Conservation (phyloP, 371 early-diverging fungal species). For the Apophysomyces elegans region DNA sequence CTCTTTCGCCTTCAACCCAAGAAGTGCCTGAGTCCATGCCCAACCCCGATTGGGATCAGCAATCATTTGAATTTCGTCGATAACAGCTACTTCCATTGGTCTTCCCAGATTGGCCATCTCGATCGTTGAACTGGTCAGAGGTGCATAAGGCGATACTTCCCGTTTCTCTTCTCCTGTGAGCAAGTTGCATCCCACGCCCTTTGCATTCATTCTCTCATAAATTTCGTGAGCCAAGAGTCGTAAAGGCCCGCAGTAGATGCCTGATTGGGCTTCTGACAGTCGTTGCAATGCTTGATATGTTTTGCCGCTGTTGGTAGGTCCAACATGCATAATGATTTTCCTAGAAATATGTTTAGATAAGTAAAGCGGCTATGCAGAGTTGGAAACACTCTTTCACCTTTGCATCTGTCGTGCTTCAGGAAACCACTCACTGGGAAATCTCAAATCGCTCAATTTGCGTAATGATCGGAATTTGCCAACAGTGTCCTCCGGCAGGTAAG, state of each 20-base stretch:
- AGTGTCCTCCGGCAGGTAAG: constrained; percentile 35
- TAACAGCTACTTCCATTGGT: constrained; percentile 84
- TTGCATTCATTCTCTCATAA: constrained; percentile 79
- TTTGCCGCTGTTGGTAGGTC: constrained; percentile 98
- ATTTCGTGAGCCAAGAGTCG: constrained; percentile 94
- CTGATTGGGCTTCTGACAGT: constrained; percentile 65
- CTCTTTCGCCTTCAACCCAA: constrained; percentile 83
- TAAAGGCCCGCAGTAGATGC: constrained; percentile 92
- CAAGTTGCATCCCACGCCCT: constrained; percentile 80
- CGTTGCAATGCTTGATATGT: constrained; percentile 87
- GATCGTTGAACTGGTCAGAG: constrained; percentile 78
- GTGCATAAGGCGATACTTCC: constrained; percentile 51
- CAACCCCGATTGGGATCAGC: constrained; percentile 87
- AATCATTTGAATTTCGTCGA: constrained; percentile 98
- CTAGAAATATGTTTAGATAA: constrained; percentile 25
- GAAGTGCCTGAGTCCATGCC: constrained; percentile 94
- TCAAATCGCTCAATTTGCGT: constrained; percentile 71
- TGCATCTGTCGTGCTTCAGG: constrained; percentile 74
- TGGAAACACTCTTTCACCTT: constrained; percentile 42
- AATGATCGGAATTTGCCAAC: constrained; percentile 51
- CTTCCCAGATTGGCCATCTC: constrained; percentile 83
- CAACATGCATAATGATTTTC: constrained; percentile 91
- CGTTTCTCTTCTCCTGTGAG: constrained; percentile 92
- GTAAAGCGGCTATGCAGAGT: neutral
- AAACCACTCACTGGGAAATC: constrained; percentile 84